Evolutionary conservation across 148 eudicot genomes (phyloP), one percentile per base, ranked within the genome.

Genomic region (Rhododendron simsii): DNA sequence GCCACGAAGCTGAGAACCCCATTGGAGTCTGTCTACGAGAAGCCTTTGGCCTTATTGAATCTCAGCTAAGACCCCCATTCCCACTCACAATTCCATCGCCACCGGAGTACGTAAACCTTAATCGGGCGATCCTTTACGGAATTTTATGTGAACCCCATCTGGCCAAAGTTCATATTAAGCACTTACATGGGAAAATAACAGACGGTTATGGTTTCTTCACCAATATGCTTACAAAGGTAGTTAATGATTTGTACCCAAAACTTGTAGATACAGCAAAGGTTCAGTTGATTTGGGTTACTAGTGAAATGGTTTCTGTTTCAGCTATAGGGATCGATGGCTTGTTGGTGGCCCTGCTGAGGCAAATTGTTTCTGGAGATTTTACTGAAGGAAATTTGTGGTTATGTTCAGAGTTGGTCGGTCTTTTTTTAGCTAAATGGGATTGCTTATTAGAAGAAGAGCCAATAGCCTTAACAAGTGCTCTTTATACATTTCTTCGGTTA

Each of bases 341-440:
- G 89, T 84, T 96, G 77, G 93, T 94, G 82, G 95, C 98, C 65
- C 92, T 96, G 12, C 84, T 96, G 92, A 92, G 99, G 98, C 96
- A 93, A 89, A 93, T 93, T 86, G 84, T 91, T 82, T 93, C 93
- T 78, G 96, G 95, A 47, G 98, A 95, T 91, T 86, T 86, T 85
- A 90, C 93, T 89, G 98, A 95, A 51, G 94, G 89, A 75, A 95
- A 93, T 94, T 86, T 95, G 90, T 95, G 99, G 99, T 83, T 94
- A 87, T 90, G 96, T 86, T 86, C 67, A 84, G 94, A 95, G 88
- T 74, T 94, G 90, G 90, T 93, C 33, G 53, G 61, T 59, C 73
- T 96, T 55, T 88, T 94, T 63, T 57, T 76, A 45, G 85, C 65
- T 33, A 95, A 92, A 86, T 95, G 99, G 98, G 98, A 91, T 87